Percentiles rank a stretch among this genome's conserved stretches.
Conservation (phyloP, 139 green algal species). For the Nannochloris sp. region DNA sequence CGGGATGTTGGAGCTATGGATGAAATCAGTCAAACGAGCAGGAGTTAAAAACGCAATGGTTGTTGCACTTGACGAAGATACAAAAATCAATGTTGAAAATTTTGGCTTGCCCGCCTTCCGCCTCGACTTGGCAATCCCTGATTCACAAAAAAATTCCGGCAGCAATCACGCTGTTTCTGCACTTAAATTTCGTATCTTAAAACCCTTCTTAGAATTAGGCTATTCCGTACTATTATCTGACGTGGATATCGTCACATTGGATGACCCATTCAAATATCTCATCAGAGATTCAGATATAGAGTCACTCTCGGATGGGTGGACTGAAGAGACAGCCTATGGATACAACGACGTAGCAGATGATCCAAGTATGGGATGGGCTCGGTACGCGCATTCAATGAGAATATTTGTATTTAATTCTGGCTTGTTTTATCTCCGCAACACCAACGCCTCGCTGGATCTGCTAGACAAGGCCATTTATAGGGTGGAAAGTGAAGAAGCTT, state of each 20-base stretch:
- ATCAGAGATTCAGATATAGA: slow-evolving; percentile 68
- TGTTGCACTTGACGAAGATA: slow-evolving; percentile 61
- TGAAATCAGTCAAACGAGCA: slow-evolving; percentile 38
- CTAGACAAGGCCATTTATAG: slow-evolving; percentile 51
- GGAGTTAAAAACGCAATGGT: slow-evolving; percentile 68
- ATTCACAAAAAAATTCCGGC: slow-evolving; percentile 34
- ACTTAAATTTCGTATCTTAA: slow-evolving; percentile 70
- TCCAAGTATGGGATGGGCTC: slow-evolving; percentile 59
- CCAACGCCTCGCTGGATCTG: slow-evolving; percentile 33
- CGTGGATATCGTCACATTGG: slow-evolving; percentile 36
- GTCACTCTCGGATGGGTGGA: slow-evolving; percentile 16
- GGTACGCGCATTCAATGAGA: slow-evolving; percentile 74
- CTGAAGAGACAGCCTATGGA: slow-evolving; percentile 60
- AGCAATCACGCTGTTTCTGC: slow-evolving; percentile 66
- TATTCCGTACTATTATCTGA: slow-evolving; percentile 55
- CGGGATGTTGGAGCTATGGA: slow-evolving; percentile 63
- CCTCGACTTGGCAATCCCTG: slow-evolving; percentile 33
- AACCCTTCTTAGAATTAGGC: slow-evolving; percentile 54
- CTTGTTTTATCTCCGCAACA: slow-evolving; percentile 61
- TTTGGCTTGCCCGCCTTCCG: slow-evolving; percentile 24
- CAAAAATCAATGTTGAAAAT: slow-evolving; percentile 30
- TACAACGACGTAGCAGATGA: slow-evolving; percentile 57
- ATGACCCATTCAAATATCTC: slow-evolving; percentile 70
- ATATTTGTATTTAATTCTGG: slow-evolving; percentile 72
- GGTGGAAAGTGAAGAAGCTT: slow-evolving; percentile 40